phyloP scores from a whole-genome alignment of 495 filamentous ascomycete species.

The Recurvomyces mirabilis region DNA sequence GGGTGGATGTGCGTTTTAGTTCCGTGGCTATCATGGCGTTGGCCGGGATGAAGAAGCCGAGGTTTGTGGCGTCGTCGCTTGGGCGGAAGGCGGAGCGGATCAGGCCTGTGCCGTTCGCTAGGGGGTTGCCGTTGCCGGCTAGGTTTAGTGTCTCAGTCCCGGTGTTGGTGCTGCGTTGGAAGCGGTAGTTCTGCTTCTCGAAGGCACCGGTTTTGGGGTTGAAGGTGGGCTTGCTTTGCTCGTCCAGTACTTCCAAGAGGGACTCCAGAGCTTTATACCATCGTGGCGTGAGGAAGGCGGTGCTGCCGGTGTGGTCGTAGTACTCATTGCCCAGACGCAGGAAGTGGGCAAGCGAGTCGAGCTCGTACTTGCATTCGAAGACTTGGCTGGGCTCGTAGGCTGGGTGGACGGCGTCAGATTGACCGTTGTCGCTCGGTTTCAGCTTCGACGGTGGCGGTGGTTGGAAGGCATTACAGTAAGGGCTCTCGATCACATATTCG shows the following conservation, averaged over 20 bases:
- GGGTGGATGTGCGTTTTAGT: constrained; percentile 60
- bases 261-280: constrained; percentile 75
- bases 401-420: constrained; percentile 77
- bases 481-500: constrained; percentile 85
- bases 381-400: constrained; percentile 71
- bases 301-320: constrained; percentile 64
- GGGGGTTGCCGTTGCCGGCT: constrained; percentile 74
- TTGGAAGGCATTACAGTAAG: constrained; percentile 98
- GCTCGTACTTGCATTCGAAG: constrained; percentile 98
- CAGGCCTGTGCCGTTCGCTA: constrained; percentile 73
- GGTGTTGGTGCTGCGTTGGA: constrained; percentile 63
- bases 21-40: constrained; percentile 96
- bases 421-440: constrained; percentile 54
- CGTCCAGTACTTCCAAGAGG: constrained; percentile 58
- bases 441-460: constrained; percentile 75
- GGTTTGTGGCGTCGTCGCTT: constrained; percentile 93
- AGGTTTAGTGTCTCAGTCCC: constrained; percentile 89
- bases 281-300: constrained; percentile 60
- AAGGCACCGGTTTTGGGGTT: constrained; percentile 50
- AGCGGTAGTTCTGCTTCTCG: constrained; percentile 68
- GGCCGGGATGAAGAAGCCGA: constrained; percentile 90
- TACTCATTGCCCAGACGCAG: constrained; percentile 78
- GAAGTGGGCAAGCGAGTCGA: constrained; percentile 91
- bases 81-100: constrained; percentile 88
- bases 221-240: constrained; percentile 74